A percentile compares a stretch with the other conserved stretches of the same genome.
Conservation (phyloP, 371 early-diverging fungal species). For the Apophysomyces ossiformis region DNA sequence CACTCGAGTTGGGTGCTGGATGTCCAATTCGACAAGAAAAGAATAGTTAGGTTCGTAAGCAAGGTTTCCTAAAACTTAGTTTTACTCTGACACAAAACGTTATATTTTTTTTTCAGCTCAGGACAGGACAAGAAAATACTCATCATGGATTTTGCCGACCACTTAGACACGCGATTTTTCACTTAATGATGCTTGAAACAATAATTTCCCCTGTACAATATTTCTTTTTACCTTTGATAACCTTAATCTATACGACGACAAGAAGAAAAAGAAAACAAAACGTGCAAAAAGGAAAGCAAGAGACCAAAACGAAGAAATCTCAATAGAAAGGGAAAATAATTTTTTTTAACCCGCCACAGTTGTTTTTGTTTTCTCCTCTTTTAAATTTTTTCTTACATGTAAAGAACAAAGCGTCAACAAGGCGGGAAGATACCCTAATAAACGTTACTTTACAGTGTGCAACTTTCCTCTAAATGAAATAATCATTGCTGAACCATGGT, state of each 20-base stretch:
- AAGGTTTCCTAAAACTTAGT: constrained; percentile 24
- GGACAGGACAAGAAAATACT: constrained; percentile 83
- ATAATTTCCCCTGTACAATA: constrained; percentile 3
- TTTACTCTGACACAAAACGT: background rate
- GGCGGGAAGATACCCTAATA: too few species aligned
- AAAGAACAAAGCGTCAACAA: too few species aligned
- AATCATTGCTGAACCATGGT: background rate
- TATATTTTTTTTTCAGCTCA: constrained; percentile 45
- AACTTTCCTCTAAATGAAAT: too few species aligned
- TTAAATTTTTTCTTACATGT: too few species aligned
- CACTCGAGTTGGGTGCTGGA: constrained; percentile 95
- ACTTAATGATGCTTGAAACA: constrained; percentile 8
- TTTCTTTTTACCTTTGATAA: background rate
- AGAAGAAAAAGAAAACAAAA: background rate
- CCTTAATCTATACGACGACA: background rate
- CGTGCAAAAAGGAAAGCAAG: background rate
- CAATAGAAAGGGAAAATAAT: too few species aligned
- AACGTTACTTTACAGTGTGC: too few species aligned
- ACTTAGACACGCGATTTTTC: constrained; percentile 32
- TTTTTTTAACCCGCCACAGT: background rate
- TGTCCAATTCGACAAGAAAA: constrained; percentile 82
- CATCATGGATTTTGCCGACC: constrained; percentile 83
- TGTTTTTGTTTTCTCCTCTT: background rate
- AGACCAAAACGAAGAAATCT: too few species aligned
- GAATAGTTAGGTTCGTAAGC: constrained; percentile 69